Evolutionary conservation across 352 stramenopile genomes (phyloP), one percentile per base, ranked within the genome.

Genomic region (Globisporangium paddicum): DNA sequence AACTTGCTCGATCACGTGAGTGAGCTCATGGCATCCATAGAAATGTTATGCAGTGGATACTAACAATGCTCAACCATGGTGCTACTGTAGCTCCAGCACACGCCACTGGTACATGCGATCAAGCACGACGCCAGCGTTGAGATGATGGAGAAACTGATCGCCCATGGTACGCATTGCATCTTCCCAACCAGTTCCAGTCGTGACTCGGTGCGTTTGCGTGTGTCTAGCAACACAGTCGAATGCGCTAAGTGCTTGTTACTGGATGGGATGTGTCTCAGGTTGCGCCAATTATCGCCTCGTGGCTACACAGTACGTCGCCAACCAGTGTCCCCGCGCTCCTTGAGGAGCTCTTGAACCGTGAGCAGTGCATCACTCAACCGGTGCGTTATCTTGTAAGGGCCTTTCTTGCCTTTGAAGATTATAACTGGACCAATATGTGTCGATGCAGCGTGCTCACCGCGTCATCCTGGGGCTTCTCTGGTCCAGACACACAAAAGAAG

Each of bases 401-500:
- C n/a, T n/a, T n/a, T n/a, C n/a, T n/a, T n/a, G n/a, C n/a, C n/a
- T n/a, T n/a, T n/a, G n/a, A n/a, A n/a, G n/a, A n/a, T n/a, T n/a
- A n/a, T n/a, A n/a, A n/a, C n/a, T n/a, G 1, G 6, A n/a, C n/a
- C 1, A 42, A 42, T 46, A 6, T 13, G 18, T 46, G n/a, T 46
- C 18, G 5, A 28, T 53, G 14, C 19, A 59, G 50, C 55, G 38
- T 10, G 38, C 26, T 26, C 55, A 52, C 0, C 50, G 47, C 13
- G 52, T 68, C 2, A 51, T 72, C 9, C 16, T 45, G 45, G 61
- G 51, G 8, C 61, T 69, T 10, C 25, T 68, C 4, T 68, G 61
- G 61, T 60, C 65, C 14, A 55, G 51, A 19, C 53, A 72, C 48
- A 72, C 60, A 0, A 18, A 62, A 10, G 61, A 66, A 38, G 65